Percentiles rank a stretch among this genome's conserved stretches.
phyloP scores from a whole-genome alignment of 2,329 filamentous ascomycete genomes.

The Cryphonectria nitschkei region DNA sequence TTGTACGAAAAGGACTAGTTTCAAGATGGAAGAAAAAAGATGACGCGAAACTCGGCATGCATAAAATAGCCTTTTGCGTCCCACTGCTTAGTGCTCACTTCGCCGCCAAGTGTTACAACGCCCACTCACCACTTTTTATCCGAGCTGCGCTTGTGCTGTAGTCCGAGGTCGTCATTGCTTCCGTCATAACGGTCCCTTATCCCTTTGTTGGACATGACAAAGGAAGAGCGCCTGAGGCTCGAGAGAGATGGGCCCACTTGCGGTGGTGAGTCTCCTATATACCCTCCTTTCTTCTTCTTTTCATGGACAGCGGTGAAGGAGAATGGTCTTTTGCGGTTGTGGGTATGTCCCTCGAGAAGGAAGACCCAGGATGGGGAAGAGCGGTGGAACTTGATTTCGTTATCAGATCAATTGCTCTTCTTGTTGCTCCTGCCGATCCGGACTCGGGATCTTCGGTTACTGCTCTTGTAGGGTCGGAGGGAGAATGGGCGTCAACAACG shows the following conservation, averaged over 20 bases:
- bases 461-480: too few relatives aligned
- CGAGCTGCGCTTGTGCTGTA: neutral
- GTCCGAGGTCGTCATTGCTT: neutral
- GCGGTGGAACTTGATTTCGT: too few relatives aligned
- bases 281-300: too few relatives aligned
- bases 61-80: neutral
- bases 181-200: neutral
- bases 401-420: too few relatives aligned
- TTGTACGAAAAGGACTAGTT: neutral
- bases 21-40: neutral
- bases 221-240: too few relatives aligned
- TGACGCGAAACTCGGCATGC: neutral
- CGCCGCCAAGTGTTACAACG: neutral
- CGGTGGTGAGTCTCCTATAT: neutral
- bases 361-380: too few relatives aligned
- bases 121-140: neutral
- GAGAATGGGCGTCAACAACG: too few relatives aligned
- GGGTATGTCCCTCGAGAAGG: too few relatives aligned
- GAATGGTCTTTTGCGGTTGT: too few relatives aligned
- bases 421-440: too few relatives aligned
- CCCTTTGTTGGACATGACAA: neutral
- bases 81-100: neutral
- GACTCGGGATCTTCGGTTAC: too few relatives aligned
- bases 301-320: neutral
- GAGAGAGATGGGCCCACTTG: neutral